Percentiles rank a stretch among this genome's conserved stretches.
phyloP scores from a whole-genome alignment of 305 asterid species.

The Plantago coronopus region DNA sequence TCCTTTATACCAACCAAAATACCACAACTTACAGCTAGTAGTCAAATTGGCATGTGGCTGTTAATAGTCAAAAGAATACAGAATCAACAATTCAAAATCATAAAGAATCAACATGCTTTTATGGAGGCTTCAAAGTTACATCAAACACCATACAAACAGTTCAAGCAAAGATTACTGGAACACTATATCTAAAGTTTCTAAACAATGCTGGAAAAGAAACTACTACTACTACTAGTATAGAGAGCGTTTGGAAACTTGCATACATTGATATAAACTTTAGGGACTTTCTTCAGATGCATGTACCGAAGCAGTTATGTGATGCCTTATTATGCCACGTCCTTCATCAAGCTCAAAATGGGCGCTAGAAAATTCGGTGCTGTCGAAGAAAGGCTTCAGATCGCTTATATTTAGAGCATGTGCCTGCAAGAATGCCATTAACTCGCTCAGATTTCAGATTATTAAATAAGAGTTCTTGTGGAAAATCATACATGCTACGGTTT shows the following conservation, averaged over 20 bases:
- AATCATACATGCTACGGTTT: background rate
- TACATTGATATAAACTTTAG: too few species aligned
- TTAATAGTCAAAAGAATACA: too few species aligned
- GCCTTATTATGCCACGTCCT: constrained; percentile 57
- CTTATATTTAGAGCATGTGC: constrained; percentile 74
- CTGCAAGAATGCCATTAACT: constrained; percentile 35
- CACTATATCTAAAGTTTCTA: too few species aligned
- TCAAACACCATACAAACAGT: too few species aligned
- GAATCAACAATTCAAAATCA: too few species aligned
- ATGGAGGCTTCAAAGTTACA: too few species aligned
- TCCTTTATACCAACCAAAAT: background rate
- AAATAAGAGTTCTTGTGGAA: background rate
- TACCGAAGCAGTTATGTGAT: constrained; percentile 29
- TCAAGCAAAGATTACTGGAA: too few species aligned
- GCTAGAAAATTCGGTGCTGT: constrained; percentile 52
- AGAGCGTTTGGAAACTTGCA: too few species aligned
- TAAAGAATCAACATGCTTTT: too few species aligned
- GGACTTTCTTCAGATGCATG: too few species aligned
- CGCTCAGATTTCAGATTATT: background rate
- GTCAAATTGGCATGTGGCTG: background rate
- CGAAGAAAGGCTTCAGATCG: constrained; percentile 76
- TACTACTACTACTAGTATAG: too few species aligned
- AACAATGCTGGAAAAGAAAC: too few species aligned
- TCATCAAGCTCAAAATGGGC: constrained; percentile 78
- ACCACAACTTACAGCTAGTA: background rate